phyloP scores from a whole-genome alignment of 805 yeast genomes.

The Pichia deserticola region DNA sequence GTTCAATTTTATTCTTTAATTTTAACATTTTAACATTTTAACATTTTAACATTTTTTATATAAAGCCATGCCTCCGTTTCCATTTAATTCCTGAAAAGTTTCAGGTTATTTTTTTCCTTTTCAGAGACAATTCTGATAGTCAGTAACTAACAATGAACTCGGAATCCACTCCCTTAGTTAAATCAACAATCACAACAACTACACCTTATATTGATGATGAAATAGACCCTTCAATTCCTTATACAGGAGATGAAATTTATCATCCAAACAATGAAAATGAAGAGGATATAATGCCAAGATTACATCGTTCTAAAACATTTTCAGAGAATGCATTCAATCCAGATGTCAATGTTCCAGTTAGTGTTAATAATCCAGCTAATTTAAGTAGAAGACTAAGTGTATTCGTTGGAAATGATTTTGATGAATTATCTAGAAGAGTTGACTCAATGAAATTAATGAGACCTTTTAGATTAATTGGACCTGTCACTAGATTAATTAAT shows the following conservation, averaged over 20 bases:
- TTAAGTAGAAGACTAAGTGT: slow-evolving; percentile 21
- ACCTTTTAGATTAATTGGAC: slow-evolving; percentile 41
- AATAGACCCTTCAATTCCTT: background rate
- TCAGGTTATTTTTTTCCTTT: too few relatives aligned
- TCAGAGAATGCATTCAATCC: background rate
- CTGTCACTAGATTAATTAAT: slow-evolving; percentile 27
- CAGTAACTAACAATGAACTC: too few relatives aligned
- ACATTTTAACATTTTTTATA: too few relatives aligned
- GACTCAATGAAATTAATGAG: slow-evolving; percentile 36
- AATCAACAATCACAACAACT: too few relatives aligned
- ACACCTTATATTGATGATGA: background rate
- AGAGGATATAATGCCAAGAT: background rate
- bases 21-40: too few relatives aligned
- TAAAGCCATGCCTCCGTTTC: too few relatives aligned
- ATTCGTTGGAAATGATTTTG: slow-evolving; percentile 11
- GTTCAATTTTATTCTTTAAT: too few relatives aligned
- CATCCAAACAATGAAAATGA: background rate
- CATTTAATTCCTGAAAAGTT: too few relatives aligned
- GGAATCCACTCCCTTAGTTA: too few relatives aligned
- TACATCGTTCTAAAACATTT: slow-evolving; percentile 6
- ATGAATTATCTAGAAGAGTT: slow-evolving; percentile 18
- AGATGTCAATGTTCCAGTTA: slow-evolving; percentile 6
- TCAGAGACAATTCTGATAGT: too few relatives aligned
- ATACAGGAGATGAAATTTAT: background rate
- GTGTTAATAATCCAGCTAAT: slow-evolving; percentile 16